phyloP scores from a whole-genome alignment of 805 yeast genomes.

The Saturnispora dispora region DNA sequence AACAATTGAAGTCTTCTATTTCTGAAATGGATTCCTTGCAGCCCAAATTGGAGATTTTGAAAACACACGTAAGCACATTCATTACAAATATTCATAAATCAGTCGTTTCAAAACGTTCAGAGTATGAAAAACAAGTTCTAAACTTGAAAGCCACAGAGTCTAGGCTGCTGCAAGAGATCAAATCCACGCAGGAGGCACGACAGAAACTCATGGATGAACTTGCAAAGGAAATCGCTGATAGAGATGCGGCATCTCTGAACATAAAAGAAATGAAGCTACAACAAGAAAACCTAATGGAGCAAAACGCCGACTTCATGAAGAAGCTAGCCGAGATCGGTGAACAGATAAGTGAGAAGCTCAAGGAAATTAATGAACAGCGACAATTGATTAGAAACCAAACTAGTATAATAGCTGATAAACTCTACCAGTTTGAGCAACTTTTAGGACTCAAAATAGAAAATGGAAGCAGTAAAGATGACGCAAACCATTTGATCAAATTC shows the following conservation, averaged over 20 bases:
- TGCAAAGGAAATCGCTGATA: constrained; percentile 14
- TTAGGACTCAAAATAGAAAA: constrained; percentile 38
- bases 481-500: constrained; percentile 29
- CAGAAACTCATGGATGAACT: constrained; percentile 17
- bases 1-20: constrained; percentile 14
- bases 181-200: constrained; percentile 15
- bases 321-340: constrained; percentile 25
- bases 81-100: constrained; percentile 13
- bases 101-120: constrained; percentile 15
- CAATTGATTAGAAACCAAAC: constrained; percentile 30
- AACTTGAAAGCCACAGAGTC: constrained; percentile 17
- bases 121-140: constrained; percentile 16
- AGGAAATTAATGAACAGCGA: constrained; percentile 22
- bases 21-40: constrained; percentile 17
- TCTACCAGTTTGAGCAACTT: constrained; percentile 36
- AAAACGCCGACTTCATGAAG: constrained; percentile 19
- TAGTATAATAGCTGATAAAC: constrained; percentile 32
- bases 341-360: constrained; percentile 18
- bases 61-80: constrained; percentile 14
- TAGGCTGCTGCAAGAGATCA: constrained; percentile 16
- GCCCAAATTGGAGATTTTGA: constrained; percentile 19
- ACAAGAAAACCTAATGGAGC: constrained; percentile 26
- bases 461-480: constrained; percentile 25
- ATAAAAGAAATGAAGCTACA: constrained; percentile 33
- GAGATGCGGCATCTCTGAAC: constrained; percentile 29